phyloP scores from a whole-genome alignment of 192 early-diverging fungal species.

The Coemansia sp. region DNA sequence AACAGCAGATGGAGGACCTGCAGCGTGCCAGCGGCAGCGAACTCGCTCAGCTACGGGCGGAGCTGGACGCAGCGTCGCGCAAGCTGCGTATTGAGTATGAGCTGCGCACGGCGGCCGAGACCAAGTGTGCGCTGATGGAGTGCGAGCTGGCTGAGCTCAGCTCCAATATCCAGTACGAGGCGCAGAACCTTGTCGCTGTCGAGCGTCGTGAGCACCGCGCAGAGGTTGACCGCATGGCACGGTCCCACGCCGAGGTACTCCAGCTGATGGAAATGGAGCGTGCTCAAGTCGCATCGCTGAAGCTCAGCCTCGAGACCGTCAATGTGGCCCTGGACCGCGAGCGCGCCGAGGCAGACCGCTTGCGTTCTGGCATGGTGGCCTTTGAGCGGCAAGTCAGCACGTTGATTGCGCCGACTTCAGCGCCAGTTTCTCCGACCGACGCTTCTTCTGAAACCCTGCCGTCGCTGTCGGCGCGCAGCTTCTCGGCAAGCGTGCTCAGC shows the following conservation, averaged over 20 bases:
- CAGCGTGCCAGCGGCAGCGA: constrained; percentile 17
- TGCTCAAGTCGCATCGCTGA: constrained; percentile 40
- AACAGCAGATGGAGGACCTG: constrained; percentile 24
- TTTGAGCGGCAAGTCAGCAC: constrained; percentile 35
- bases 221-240: constrained; percentile 32
- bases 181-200: constrained; percentile 46
- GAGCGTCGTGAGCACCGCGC: constrained; percentile 43
- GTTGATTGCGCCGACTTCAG: neutral
- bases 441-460: neutral
- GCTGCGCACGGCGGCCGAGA: constrained; percentile 51
- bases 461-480: constrained; percentile 3
- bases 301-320: constrained; percentile 39
- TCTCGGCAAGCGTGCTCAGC: constrained; percentile 2
- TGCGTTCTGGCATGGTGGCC: constrained; percentile 30
- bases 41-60: constrained; percentile 19
- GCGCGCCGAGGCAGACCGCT: constrained; percentile 24
- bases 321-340: constrained; percentile 30
- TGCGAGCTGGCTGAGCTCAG: constrained; percentile 54
- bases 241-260: constrained; percentile 23
- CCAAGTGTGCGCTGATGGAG: constrained; percentile 52
- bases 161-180: constrained; percentile 51
- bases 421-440: neutral
- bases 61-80: constrained; percentile 22
- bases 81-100: constrained; percentile 45
- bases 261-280: constrained; percentile 52